These are phyloP conservation scores for Penicillium simplicissimum DNA, from an alignment of 495 filamentous ascomycete species.

Conservation along the genomic window DNA sequence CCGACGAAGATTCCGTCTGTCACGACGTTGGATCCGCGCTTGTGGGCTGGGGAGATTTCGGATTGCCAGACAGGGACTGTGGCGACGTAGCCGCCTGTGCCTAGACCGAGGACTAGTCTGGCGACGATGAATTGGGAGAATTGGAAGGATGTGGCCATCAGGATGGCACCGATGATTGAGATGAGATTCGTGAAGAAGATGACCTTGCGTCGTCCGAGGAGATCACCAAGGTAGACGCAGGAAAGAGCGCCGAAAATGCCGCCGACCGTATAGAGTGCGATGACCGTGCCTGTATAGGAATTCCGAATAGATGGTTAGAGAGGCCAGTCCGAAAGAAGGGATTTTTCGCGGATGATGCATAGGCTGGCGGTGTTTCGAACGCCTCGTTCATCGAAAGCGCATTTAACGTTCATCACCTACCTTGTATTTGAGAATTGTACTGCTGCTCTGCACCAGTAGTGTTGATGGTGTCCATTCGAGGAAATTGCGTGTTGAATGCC, in stretches of 20 bases:
- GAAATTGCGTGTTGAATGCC: conserved; percentile 40
- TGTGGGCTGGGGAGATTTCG: conserved; percentile 34
- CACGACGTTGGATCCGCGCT: conserved; percentile 39
- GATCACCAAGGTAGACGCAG: conserved; percentile 48
- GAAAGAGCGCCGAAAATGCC: conserved; percentile 18
- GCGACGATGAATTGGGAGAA: conserved; percentile 46
- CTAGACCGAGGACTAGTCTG: conserved; percentile 39
- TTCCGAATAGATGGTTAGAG: conserved; percentile 1
- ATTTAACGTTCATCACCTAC: conserved; percentile 1
- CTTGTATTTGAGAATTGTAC: conserved; percentile 28
- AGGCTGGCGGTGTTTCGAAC: background rate
- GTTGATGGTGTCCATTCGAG: conserved; percentile 42
- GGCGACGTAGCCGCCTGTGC: conserved; percentile 38
- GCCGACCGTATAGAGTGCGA: conserved; percentile 21
- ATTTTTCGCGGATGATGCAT: background rate
- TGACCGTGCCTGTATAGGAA: conserved; percentile 11
- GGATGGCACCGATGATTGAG: conserved; percentile 51
- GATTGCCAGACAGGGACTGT: conserved; percentile 47
- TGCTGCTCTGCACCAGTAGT: conserved; percentile 26
- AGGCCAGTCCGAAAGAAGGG: background rate
- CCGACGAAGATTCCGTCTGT: conserved; percentile 40
- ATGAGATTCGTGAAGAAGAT: conserved; percentile 48
- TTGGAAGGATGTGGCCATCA: conserved; percentile 49
- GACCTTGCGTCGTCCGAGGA: conserved; percentile 49
- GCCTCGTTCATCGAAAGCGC: background rate